A percentile compares a stretch with the other conserved stretches of the same genome.
Evolutionary conservation across 2,329 filamentous ascomycete genomes (phyloP).

Genomic region (Fusarium austroafricanum): DNA sequence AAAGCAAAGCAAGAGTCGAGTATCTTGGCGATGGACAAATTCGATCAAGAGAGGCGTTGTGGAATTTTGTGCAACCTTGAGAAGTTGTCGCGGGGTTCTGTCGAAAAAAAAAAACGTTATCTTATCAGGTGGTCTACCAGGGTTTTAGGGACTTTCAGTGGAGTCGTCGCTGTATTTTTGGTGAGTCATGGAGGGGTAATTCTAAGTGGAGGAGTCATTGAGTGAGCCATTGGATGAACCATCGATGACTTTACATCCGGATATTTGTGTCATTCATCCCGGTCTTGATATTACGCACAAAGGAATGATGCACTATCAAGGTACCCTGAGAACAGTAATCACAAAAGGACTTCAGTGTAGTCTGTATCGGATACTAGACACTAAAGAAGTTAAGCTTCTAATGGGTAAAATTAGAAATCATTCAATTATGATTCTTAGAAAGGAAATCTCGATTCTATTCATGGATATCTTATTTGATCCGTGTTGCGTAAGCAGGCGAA

Average conservation of each 20-base stretch:
- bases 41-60: slow-evolving; percentile 19
- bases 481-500: neutral
- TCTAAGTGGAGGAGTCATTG: slow-evolving; percentile 15
- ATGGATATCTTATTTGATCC: neutral
- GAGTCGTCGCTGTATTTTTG: slow-evolving; percentile 10
- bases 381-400: neutral
- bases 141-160: slow-evolving; percentile 26
- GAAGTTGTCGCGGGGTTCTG: slow-evolving; percentile 38
- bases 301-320: neutral
- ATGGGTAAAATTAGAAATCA: neutral
- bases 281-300: neutral
- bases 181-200: slow-evolving; percentile 39
- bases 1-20: neutral
- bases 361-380: too few relatives aligned
- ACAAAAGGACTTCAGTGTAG: too few relatives aligned
- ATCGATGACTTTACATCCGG: slow-evolving; percentile 17
- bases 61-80: slow-evolving; percentile 42
- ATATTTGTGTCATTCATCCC: neutral
- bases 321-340: neutral
- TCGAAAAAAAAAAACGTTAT: slow-evolving; percentile 38
- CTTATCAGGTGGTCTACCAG: slow-evolving; percentile 33
- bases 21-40: slow-evolving; percentile 7
- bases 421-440: neutral
- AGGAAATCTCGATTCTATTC: neutral
- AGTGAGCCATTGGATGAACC: slow-evolving; percentile 8